Base-by-base conservation (phyloP, 495 filamentous ascomycete genomes). In the Diplogelasinospora grovesii region DNA sequence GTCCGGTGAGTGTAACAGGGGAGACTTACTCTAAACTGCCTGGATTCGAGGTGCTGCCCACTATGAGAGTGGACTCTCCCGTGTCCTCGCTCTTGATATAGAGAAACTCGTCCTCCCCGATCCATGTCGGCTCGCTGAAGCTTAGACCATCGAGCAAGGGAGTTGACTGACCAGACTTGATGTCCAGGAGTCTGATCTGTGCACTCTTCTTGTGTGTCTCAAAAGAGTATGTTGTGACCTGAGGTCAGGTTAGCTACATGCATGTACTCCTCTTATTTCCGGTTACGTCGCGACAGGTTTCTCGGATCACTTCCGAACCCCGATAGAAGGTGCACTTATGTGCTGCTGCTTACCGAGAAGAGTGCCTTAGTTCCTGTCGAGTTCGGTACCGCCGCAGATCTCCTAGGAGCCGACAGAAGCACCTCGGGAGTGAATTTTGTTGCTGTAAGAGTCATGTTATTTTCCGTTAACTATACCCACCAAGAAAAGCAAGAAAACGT, bases 321-420 rank as follows among this genome's bases (percentile, higher is more conserved):
- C 26, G 15, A 40, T 13, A n/a, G 11, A 27, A 24, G 18, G 8
- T n/a, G 22, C n/a, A n/a, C n/a, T n/a, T n/a, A n/a, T n/a, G n/a
- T n/a, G n/a, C n/a, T n/a, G n/a, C n/a, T n/a, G 21, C 52, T 35
- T 52, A 68, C 77, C 28, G 81, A 81, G 51, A 83, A 92, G 8
- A 90, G 66, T 14, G 82, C 79, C 28, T 77, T 66, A 10, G 71
- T 84, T 5, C 84, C 87, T 23, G 75, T 66, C 5, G 74, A 52
- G 57, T 92, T 94, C 21, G 90, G 88, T 10, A 81, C 61, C 18
- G 83, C 89, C 15, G 79, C 55, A 28, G 84, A 85, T 27, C 90
- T 79, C 23, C 90, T 78, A 21, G 90, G 87, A 10, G 88, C 87
- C 52, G 81, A 80, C 52, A 97, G 78, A 39, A 97, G 75, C 25